A percentile compares a stretch with the other conserved stretches of the same genome.
phyloP scores from a whole-genome alignment of 345 rosid species.

The Lumnitzera racemosa region DNA sequence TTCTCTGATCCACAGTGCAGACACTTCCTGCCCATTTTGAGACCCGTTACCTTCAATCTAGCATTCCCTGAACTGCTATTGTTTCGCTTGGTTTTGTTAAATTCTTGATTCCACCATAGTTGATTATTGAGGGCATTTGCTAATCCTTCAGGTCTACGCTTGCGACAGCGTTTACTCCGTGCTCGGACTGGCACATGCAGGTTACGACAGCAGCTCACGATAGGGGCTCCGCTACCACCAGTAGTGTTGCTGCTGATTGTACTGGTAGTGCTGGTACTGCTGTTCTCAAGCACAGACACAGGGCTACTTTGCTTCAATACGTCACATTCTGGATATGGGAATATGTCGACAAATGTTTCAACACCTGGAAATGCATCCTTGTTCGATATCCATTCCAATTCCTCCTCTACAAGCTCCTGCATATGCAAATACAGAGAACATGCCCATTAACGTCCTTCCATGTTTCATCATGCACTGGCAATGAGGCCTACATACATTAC shows the following conservation, averaged over 20 bases:
- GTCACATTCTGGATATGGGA: conserved; percentile 20
- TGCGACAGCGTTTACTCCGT: conserved; percentile 50
- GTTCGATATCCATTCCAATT: conserved; percentile 76
- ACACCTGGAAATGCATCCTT: conserved; percentile 65
- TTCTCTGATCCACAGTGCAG: conserved; percentile 77
- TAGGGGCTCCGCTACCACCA: conserved; percentile 2
- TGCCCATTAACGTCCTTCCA: no score
- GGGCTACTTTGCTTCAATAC: conserved; percentile 46
- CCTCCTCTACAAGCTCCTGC: conserved; percentile 67
- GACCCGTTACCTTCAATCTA: conserved; percentile 1
- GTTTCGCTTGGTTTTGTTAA: conserved; percentile 4
- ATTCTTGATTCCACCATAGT: conserved; percentile 19
- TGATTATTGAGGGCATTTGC: conserved; percentile 16
- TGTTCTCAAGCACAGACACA: conserved; percentile 59
- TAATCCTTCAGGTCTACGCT: conserved; percentile 18
- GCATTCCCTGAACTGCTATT: conserved; percentile 6
- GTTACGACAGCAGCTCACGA: conserved; percentile 36
- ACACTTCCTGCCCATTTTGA: conserved; percentile 58
- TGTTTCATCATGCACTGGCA: no score
- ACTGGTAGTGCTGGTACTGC: conserved; percentile 20
- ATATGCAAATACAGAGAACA: no score
- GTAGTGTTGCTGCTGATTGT: conserved; percentile 19
- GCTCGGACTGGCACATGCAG: conserved; percentile 45
- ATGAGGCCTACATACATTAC: no score
- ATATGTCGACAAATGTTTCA: conserved; percentile 44